Conservation (phyloP, 352 stramenopile genomes). For the Globisporangium canariense region DNA sequence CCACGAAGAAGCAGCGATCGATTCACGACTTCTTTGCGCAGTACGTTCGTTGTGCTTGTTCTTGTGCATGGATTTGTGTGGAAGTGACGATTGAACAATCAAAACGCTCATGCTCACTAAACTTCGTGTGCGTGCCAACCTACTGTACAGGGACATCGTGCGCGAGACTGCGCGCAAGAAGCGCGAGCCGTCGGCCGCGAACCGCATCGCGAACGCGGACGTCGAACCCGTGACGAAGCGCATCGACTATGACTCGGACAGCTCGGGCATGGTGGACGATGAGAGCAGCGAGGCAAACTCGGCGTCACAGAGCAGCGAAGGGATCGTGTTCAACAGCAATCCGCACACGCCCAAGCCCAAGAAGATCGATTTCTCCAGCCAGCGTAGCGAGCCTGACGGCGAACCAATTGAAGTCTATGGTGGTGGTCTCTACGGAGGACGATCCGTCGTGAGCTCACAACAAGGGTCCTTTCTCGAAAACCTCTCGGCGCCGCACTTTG, state of each 20-base stretch:
- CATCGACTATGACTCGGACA: constrained; percentile 69
- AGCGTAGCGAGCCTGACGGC: constrained; percentile 66
- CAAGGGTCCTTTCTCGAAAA: constrained; percentile 31
- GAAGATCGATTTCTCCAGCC: constrained; percentile 80
- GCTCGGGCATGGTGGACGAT: constrained; percentile 38
- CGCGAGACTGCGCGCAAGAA: constrained; percentile 36
- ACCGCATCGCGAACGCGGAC: constrained; percentile 22
- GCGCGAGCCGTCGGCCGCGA: constrained; percentile 18
- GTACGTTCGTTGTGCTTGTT: constrained; percentile 12
- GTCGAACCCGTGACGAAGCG: constrained; percentile 59
- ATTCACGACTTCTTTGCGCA: constrained; percentile 86
- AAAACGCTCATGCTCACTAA: neutral
- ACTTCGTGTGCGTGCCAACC: neutral
- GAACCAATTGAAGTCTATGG: constrained; percentile 32
- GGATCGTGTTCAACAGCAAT: neutral
- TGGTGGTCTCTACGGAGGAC: neutral
- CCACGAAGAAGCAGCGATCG: constrained; percentile 75
- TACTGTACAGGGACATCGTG: constrained; percentile 18
- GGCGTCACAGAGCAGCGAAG: constrained; percentile 44
- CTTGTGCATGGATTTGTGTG: neutral
- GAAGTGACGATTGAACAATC: neutral
- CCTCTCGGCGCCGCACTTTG: constrained; percentile 28
- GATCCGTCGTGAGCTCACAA: constrained; percentile 21
- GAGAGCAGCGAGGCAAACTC: constrained; percentile 41
- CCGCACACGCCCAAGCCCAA: constrained; percentile 40